These are phyloP conservation scores for Penicillium sp. DNA, from an alignment of 2,329 filamentous ascomycete species.

Conservation along the genomic window DNA sequence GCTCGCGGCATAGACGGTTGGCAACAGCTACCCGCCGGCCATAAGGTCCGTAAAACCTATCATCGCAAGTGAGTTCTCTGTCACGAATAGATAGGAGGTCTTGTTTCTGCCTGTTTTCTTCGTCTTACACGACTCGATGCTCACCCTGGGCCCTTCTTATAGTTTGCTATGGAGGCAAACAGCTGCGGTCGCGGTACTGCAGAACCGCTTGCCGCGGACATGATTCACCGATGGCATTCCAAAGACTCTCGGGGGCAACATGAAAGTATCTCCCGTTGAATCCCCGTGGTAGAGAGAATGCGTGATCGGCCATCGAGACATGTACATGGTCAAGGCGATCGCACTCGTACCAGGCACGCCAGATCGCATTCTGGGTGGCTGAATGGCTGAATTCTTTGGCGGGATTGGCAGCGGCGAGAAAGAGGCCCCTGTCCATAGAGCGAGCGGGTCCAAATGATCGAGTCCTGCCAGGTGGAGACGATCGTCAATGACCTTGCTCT, in stretches of 20 bases:
- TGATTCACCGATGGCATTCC: conserved; percentile 5
- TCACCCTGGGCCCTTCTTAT: conserved; percentile 19
- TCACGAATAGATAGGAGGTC: too few relatives aligned
- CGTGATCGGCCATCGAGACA: background rate
- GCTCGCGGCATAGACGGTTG: conserved; percentile 24
- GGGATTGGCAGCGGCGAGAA: conserved; percentile 16
- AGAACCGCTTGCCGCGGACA: background rate
- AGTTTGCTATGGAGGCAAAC: conserved; percentile 6
- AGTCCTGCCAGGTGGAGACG: conserved; percentile 10
- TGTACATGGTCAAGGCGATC: background rate
- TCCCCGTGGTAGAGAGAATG: conserved; percentile 18
- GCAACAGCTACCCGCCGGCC: conserved; percentile 26
- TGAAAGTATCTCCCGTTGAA: conserved; percentile 25
- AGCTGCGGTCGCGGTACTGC: conserved; percentile 1
- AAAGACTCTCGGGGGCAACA: conserved; percentile 3
- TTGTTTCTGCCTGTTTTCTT: background rate
- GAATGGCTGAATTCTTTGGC: conserved; percentile 14
- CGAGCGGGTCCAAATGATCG: conserved; percentile 3
- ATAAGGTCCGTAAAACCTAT: conserved; percentile 23
- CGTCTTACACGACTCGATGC: background rate
- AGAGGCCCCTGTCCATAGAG: too few relatives aligned
- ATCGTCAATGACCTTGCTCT: too few relatives aligned
- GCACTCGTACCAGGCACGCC: too few relatives aligned
- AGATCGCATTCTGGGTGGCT: background rate
- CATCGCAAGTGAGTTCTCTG: conserved; percentile 25